Conservation (phyloP, 805 yeast genomes). For the Candida dajiaensis region DNA sequence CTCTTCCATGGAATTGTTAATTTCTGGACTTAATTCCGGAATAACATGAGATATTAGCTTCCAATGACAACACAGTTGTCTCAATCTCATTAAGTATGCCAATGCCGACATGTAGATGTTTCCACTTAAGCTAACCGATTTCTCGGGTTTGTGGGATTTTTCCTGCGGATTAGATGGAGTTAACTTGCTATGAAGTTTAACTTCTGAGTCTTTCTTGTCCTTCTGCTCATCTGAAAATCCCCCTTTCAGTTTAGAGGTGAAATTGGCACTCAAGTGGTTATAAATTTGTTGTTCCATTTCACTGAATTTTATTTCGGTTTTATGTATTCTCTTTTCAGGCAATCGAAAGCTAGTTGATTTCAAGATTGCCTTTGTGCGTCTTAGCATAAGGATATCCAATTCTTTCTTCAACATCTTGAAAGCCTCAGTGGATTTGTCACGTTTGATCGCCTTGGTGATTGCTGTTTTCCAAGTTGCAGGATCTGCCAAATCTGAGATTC, state of each 20-base stretch:
- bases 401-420: conserved; percentile 21
- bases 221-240: not conserved
- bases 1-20: not conserved
- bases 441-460: conserved; percentile 31
- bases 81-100: conserved; percentile 28
- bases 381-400: conserved; percentile 33
- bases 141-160: too few relatives aligned
- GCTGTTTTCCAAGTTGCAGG: conserved; percentile 24
- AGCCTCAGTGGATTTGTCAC: conserved; percentile 35
- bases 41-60: conserved; percentile 9
- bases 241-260: not conserved
- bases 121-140: too few relatives aligned
- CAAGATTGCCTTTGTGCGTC: conserved; percentile 39
- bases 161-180: not conserved
- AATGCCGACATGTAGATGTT: conserved; percentile 21
- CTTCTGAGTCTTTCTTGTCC: not conserved
- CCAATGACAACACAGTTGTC: conserved; percentile 34
- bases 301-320: conserved; percentile 20
- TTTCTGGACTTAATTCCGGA: not conserved
- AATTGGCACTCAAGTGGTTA: conserved; percentile 12
- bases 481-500: conserved; percentile 26
- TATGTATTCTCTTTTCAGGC: conserved; percentile 17
- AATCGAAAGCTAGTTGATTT: conserved; percentile 14
- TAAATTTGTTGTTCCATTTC: conserved; percentile 25
- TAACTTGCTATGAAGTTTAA: not conserved